Percentiles rank a stretch among this genome's conserved stretches.
Conservation (phyloP, 495 filamentous ascomycete genomes). For the Talaromyces ruber region DNA sequence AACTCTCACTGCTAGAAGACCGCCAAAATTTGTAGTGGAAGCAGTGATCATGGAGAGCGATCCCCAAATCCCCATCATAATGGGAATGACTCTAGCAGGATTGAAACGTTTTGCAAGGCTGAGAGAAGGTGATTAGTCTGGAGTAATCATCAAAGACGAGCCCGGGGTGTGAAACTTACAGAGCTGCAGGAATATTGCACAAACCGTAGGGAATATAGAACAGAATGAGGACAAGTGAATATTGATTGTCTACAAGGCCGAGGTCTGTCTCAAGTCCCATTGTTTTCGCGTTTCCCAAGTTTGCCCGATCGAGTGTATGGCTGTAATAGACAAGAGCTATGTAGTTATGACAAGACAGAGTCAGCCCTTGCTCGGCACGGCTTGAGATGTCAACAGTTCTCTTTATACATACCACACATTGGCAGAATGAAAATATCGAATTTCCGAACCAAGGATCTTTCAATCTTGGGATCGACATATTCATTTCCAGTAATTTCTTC, state of each 20-base stretch:
- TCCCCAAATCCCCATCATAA: conserved; percentile 1
- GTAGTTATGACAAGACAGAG: background rate
- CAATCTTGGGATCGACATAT: conserved; percentile 3
- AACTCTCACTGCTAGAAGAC: background rate
- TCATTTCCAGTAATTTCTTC: background rate
- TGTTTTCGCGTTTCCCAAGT: conserved; percentile 2
- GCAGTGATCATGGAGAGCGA: conserved; percentile 1
- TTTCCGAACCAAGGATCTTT: conserved; percentile 1
- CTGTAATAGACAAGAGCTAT: conserved; percentile 2
- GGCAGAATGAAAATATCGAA: conserved; percentile 2
- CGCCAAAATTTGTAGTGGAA: conserved; percentile 1
- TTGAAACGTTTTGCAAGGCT: conserved; percentile 2
- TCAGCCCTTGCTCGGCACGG: background rate
- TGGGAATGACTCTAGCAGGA: background rate
- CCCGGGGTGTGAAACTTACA: background rate
- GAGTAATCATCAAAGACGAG: background rate
- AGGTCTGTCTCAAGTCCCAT: background rate
- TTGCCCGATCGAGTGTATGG: conserved; percentile 3
- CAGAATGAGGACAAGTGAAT: background rate
- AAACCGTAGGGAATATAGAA: conserved; percentile 4
- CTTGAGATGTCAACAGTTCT: background rate
- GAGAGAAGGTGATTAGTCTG: background rate
- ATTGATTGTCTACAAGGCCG: background rate
- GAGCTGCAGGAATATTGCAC: conserved; percentile 4
- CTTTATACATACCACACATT: background rate